Percentiles rank a stretch among this genome's conserved stretches.
These are phyloP conservation scores for Blastomyces percursus DNA, from an alignment of 2,329 filamentous ascomycete species.

Conservation along the genomic window DNA sequence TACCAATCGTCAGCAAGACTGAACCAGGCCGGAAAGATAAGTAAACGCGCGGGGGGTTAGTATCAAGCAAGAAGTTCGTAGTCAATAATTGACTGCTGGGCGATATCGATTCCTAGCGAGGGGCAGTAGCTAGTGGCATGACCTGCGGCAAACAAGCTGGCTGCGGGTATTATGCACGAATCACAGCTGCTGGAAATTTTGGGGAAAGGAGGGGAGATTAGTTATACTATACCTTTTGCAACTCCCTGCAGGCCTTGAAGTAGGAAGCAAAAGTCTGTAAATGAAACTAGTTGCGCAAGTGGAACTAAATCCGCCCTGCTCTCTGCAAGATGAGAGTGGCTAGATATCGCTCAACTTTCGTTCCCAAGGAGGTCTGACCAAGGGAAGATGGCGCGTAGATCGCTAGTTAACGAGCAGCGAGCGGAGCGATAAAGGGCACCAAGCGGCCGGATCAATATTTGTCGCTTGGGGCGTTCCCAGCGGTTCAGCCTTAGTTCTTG, in stretches of 20 bases:
- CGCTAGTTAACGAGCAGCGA: neutral
- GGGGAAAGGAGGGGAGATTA: neutral
- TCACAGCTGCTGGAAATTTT: neutral
- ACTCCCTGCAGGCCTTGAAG: neutral
- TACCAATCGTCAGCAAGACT: neutral
- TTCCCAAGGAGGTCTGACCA: neutral
- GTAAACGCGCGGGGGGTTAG: neutral
- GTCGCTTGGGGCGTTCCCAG: neutral
- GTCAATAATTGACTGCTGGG: neutral
- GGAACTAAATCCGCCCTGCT: too few species aligned
- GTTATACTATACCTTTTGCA: neutral
- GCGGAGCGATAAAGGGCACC: neutral
- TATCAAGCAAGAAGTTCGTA: neutral
- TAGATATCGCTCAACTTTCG: neutral
- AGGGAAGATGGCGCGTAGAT: neutral
- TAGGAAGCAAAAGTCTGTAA: neutral
- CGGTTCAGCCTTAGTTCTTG: neutral
- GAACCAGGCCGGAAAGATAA: neutral
- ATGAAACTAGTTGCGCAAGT: neutral
- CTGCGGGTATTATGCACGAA: neutral
- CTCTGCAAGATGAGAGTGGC: neutral
- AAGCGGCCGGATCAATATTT: neutral
- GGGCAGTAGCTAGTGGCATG: neutral
- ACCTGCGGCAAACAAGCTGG: neutral
- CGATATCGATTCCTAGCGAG: neutral